Base-by-base conservation (phyloP, 164 flowering plant species). In the Magnolia sinica region DNA sequence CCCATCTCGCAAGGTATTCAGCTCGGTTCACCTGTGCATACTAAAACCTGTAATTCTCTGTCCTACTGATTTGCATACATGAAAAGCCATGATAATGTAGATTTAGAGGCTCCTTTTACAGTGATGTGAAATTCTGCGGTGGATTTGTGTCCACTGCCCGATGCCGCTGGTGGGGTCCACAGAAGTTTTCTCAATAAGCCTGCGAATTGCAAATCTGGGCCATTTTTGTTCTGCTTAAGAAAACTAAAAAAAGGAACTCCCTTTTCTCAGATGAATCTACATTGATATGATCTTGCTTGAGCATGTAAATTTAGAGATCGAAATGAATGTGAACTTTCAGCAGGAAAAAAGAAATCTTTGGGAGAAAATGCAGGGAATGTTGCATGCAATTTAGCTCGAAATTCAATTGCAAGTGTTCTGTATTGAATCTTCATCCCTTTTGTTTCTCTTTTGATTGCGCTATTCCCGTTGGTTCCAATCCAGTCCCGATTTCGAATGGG, bases 41-140 rank as follows among this genome's bases (percentile, higher is more conserved):
- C 71, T 52, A 71, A 58, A 55, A 69, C 77, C 63, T 82, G 78
- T 64, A 70, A 75, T 82, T 84, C 79, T 80, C 80, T 73, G 75
- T 73, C 76, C 79, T 29, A 82, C 84, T 76, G 82, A 78, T 80
- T 83, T 74, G 77, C 52, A 82, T 76, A 75, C 79, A 76, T 52
- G 81, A 85, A 81, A 78, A 78, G 71, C 50, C 74, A 77, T 72
- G 80, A 80, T 79, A 82, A 80, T 77, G 81, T 78, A 81, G 79
- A 66, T 58, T 76, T 55, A 67, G 64, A 70, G 73, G 55, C 80
- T 49, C 75, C 64, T 76, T 37, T 50, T 23, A 74, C 58, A 74
- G 22, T 45, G 69, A 74, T 23, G 10, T 24, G 31, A 37, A 61
- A n/a, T 24, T n/a, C 31, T 71, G 18, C 64, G n/a, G 71, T 52